Conservation (phyloP, 345 rosid species). For the Camelina sativa region DNA sequence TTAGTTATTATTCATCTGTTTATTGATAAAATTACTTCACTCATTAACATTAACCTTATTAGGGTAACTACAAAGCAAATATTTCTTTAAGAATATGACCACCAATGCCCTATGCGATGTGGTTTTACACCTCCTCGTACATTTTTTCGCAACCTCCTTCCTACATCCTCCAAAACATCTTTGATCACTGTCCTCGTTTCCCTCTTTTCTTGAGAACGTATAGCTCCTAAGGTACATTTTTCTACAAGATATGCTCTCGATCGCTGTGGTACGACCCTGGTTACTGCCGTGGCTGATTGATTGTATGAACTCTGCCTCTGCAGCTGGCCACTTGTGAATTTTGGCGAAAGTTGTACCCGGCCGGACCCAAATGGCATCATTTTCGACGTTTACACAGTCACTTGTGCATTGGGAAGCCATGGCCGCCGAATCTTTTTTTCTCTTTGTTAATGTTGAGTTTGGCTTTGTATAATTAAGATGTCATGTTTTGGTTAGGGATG, state of each 20-base stretch:
- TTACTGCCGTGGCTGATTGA: constrained; percentile 44
- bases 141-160: background rate
- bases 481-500: no score
- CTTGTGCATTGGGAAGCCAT: constrained; percentile 74
- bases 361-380: constrained; percentile 51
- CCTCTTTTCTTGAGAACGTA: constrained; percentile 60
- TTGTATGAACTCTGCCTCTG: constrained; percentile 58
- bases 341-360: constrained; percentile 57
- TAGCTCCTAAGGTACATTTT: constrained; percentile 81
- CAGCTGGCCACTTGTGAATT: constrained; percentile 71
- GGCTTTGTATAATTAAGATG: background rate
- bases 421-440: background rate
- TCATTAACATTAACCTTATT: constrained; percentile 13
- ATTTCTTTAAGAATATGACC: background rate
- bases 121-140: constrained; percentile 1
- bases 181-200: background rate
- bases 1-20: background rate
- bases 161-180: background rate
- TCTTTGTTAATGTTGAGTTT: background rate
- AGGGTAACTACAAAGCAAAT: constrained; percentile 11
- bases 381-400: constrained; percentile 59
- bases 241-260: constrained; percentile 71
- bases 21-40: constrained; percentile 1
- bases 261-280: constrained; percentile 38
- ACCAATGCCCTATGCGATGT: background rate